Percentiles rank a stretch among this genome's conserved stretches.
These are phyloP conservation scores for Globisporangium paddicum DNA, from an alignment of 352 stramenopile species.

Conservation along the genomic window DNA sequence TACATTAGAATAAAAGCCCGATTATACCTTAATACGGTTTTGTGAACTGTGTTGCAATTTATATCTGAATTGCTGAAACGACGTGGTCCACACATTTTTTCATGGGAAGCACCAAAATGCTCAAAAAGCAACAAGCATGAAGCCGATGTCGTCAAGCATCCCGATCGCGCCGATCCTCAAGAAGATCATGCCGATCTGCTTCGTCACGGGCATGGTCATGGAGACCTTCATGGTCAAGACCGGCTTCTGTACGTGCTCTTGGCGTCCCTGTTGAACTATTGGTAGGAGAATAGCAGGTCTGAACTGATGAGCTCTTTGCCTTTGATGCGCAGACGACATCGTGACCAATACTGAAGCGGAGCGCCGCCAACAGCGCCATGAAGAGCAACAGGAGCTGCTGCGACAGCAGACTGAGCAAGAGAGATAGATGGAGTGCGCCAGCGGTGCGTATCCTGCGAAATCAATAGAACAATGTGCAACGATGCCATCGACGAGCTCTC, in stretches of 20 bases:
- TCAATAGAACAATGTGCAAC: constrained; percentile 6
- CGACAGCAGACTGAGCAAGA: neutral
- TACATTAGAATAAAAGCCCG: no score
- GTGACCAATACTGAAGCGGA: constrained; percentile 75
- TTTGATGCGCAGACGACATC: constrained; percentile 62
- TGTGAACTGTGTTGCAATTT: no score
- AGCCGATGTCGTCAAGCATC: constrained; percentile 27
- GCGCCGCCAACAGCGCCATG: constrained; percentile 53
- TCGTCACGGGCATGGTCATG: constrained; percentile 77
- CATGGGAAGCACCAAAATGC: no score
- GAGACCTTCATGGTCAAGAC: constrained; percentile 90
- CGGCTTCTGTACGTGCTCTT: constrained; percentile 65
- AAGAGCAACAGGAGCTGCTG: constrained; percentile 47
- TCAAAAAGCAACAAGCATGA: constrained; percentile 17
- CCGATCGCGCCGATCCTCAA: constrained; percentile 68
- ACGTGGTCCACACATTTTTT: neutral
- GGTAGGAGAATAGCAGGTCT: neutral
- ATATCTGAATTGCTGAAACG: neutral
- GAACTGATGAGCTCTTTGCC: neutral
- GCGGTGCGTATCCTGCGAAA: neutral
- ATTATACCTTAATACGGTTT: no score
- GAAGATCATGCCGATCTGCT: constrained; percentile 84
- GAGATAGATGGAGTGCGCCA: neutral
- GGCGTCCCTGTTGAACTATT: neutral
- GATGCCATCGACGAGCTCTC: neutral